Evolutionary conservation across 108 stramenopile species (phyloP), one percentile per base, ranked within the genome.

Genomic region (Schizochytrium sp.): DNA sequence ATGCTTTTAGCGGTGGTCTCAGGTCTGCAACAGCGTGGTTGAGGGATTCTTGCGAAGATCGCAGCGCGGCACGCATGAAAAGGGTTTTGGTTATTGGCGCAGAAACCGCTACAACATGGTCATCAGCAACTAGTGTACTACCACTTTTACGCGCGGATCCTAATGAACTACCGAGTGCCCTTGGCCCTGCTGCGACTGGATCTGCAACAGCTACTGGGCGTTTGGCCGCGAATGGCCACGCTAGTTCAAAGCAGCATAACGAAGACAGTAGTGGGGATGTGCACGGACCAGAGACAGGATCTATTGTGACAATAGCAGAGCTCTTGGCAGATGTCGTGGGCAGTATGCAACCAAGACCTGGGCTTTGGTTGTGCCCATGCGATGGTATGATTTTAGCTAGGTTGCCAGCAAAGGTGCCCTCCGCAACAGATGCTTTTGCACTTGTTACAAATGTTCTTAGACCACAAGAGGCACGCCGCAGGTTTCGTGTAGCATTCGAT

Each of bases 311-410:
- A 44, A 44, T 69, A 7, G 64, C 64, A 7, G 42, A 69, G 64
- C 64, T 69, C 5, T 7, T 69, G 42, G 64, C 44, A 8, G 64
- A 69, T 44, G 64, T 15, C 64, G 28, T 69, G 19, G 64, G 64
- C 12, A 7, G 64, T 44, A 69, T 69, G 64, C 64, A 69, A 15
- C 42, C 64, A 7, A 38, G 64, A 7, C 64, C 64, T 38, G 64
- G 64, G 5, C 15, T 69, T 7, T 69, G 64, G 64, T 44, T 69
- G 64, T 69, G 64, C 64, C 64, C 64, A 44, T 69, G 64, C 64
- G 64, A 69, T 15, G 64, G 64, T 38, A 38, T 69, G 42, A 69
- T 69, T 15, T 44, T 69, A 0, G 28, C 42, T 44, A 69, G 44
- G 28, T 5, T 69, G 2, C 40, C 10, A 38, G 64, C 28, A 38